Evolutionary conservation across 208 protist species (phyloP).

Genomic region (Trypanosoma brucei): DNA sequence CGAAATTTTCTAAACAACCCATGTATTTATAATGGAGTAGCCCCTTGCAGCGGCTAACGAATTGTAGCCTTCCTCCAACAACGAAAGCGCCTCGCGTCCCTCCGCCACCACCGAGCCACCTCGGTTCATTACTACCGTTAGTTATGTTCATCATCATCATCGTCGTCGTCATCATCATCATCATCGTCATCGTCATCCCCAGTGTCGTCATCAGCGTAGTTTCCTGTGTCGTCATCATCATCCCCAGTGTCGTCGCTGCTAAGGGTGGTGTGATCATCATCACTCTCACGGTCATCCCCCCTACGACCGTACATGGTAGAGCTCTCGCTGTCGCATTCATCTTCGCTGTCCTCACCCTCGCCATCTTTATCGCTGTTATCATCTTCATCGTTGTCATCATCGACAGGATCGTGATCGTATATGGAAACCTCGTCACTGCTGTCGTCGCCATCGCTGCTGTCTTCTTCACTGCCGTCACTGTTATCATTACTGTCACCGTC

Average conservation of each 20-base stretch:
- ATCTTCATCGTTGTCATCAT: conserved; percentile 8
- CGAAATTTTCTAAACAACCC: no score
- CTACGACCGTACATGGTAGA: conserved; percentile 9
- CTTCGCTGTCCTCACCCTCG: conserved; percentile 10
- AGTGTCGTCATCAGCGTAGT: conserved; percentile 1
- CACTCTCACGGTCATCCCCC: conserved; percentile 6
- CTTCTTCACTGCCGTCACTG: conserved; percentile 1
- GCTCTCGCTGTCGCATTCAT: conserved; percentile 6
- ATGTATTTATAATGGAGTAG: no score
- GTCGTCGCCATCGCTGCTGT: neutral
- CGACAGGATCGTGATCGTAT: conserved; percentile 2
- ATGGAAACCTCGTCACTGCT: conserved; percentile 6
- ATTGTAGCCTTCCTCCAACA: no score
- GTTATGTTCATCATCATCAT: neutral
- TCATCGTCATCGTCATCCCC: neutral
- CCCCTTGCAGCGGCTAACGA: no score
- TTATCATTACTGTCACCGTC: conserved; percentile 15
- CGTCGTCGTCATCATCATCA: neutral
- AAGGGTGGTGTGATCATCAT: conserved; percentile 4
- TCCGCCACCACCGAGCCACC: neutral
- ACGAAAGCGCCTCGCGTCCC: no score
- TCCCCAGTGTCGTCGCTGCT: conserved; percentile 1
- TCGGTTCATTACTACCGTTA: neutral
- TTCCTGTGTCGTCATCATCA: conserved; percentile 6
- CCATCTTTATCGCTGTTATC: conserved; percentile 5